These are phyloP conservation scores for Candida nonsorbophila DNA, from an alignment of 805 yeast species.

Conservation along the genomic window DNA sequence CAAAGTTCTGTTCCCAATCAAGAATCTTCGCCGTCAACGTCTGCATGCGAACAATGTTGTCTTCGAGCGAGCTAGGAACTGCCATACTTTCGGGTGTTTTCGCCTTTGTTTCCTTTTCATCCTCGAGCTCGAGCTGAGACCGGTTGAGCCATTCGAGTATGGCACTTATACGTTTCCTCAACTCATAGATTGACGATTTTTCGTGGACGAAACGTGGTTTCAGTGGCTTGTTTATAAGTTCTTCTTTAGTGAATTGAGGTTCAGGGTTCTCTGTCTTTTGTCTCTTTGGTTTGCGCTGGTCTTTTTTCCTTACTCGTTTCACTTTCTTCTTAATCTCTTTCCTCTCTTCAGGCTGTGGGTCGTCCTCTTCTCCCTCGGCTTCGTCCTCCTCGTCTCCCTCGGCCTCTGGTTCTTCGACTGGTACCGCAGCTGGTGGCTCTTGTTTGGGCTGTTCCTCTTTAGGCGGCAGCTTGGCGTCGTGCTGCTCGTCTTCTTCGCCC, in stretches of 20 bases:
- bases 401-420: conserved; percentile 6
- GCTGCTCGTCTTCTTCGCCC: conserved; percentile 9
- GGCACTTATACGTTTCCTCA: conserved; percentile 84
- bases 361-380: conserved; percentile 8
- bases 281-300: conserved; percentile 7
- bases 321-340: conserved; percentile 9
- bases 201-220: conserved; percentile 81
- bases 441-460: conserved; percentile 5
- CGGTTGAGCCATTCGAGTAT: conserved; percentile 87
- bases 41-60: conserved; percentile 65
- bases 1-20: conserved; percentile 75
- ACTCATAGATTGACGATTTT: conserved; percentile 70
- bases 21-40: conserved; percentile 64
- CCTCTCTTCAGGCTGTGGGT: conserved; percentile 6
- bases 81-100: conserved; percentile 35
- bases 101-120: conserved; percentile 58
- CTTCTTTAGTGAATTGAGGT: conserved; percentile 26
- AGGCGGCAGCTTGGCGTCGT: too few species aligned
- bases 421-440: conserved; percentile 5
- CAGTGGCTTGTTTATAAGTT: conserved; percentile 63
- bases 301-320: conserved; percentile 12
- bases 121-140: conserved; percentile 76
- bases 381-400: conserved; percentile 10
- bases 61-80: conserved; percentile 51
- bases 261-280: conserved; percentile 6